Percentiles rank a stretch among this genome's conserved stretches.
phyloP scores from a whole-genome alignment of 371 early-diverging fungal genomes.

The Mortierella sp. region DNA sequence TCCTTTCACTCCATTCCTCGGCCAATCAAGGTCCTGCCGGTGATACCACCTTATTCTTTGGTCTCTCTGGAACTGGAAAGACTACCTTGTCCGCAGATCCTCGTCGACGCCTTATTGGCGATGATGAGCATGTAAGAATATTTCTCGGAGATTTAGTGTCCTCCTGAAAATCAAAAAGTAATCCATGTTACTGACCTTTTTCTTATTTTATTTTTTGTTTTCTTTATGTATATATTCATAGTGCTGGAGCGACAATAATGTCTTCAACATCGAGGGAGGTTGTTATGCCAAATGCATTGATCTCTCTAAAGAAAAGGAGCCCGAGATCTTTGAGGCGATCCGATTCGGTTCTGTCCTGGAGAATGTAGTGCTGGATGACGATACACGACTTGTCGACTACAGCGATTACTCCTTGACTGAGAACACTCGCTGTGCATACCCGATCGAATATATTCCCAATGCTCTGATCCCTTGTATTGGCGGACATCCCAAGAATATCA shows the following conservation, averaged over 20 bases:
- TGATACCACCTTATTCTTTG: slow-evolving; percentile 98
- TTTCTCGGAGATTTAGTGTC: too few relatives aligned
- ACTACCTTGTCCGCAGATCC: slow-evolving; percentile 97
- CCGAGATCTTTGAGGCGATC: slow-evolving; percentile 96
- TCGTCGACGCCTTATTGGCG: slow-evolving; percentile 92
- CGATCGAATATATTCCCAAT: slow-evolving; percentile 95
- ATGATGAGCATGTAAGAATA: slow-evolving; percentile 96
- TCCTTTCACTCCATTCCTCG: slow-evolving; percentile 95
- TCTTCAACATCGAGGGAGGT: slow-evolving; percentile 98
- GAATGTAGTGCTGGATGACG: slow-evolving; percentile 90
- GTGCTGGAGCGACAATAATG: slow-evolving; percentile 89
- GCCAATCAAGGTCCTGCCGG: slow-evolving; percentile 93
- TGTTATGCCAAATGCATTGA: slow-evolving; percentile 98
- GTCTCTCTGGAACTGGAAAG: slow-evolving; percentile 97
- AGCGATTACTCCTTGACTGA: slow-evolving; percentile 86
- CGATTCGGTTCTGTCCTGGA: slow-evolving; percentile 94
- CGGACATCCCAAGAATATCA: slow-evolving; percentile 95
- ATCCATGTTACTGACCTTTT: slow-evolving; percentile 4
- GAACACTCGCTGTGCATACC: slow-evolving; percentile 97
- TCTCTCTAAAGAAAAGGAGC: slow-evolving; percentile 94
- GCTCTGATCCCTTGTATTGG: slow-evolving; percentile 95
- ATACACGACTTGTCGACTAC: slow-evolving; percentile 89
- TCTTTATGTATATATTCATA: too few relatives aligned
- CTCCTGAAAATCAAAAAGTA: too few relatives aligned
- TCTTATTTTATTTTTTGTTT: too few relatives aligned